Conservation (phyloP, 2,329 filamentous ascomycete species). For the Graphiopsis chlorocephala region DNA sequence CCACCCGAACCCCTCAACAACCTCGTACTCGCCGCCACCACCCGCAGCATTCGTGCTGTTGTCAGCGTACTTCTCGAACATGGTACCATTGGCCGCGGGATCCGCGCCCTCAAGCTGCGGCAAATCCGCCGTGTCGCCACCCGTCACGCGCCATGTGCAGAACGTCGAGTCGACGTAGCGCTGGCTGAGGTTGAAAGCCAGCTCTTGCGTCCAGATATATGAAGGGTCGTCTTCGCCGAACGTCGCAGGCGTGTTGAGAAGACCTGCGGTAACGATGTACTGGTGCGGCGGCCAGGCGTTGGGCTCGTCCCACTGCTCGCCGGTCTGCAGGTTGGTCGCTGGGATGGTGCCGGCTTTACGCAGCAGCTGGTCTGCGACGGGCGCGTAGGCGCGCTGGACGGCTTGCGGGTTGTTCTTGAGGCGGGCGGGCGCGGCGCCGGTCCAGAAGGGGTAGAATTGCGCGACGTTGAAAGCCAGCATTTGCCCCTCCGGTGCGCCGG, state of each 20-base stretch:
- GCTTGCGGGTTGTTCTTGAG: slow-evolving; percentile 60
- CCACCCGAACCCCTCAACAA: slow-evolving; percentile 70
- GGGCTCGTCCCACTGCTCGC: slow-evolving; percentile 68
- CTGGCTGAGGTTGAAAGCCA: slow-evolving; percentile 60
- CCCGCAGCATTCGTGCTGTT: slow-evolving; percentile 60
- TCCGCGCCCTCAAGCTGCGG: slow-evolving; percentile 51
- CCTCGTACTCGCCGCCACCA: slow-evolving; percentile 65
- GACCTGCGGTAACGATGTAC: slow-evolving; percentile 61
- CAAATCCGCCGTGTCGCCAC: slow-evolving; percentile 56
- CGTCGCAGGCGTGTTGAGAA: slow-evolving; percentile 59
- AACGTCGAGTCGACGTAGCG: slow-evolving; percentile 66
- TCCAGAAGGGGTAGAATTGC: slow-evolving; percentile 69
- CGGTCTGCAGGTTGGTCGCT: slow-evolving; percentile 59
- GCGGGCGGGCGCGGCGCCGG: slow-evolving; percentile 58
- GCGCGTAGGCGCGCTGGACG: slow-evolving; percentile 54
- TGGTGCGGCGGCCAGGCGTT: slow-evolving; percentile 69
- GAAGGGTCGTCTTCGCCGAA: slow-evolving; percentile 54
- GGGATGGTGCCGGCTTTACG: slow-evolving; percentile 56
- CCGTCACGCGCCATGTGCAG: slow-evolving; percentile 68
- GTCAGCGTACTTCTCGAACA: slow-evolving; percentile 69
- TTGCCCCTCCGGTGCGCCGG: slow-evolving; percentile 51
- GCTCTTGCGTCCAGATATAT: slow-evolving; percentile 53
- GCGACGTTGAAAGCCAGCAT: slow-evolving; percentile 58
- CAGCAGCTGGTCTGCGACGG: slow-evolving; percentile 54
- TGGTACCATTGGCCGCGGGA: slow-evolving; percentile 51